Conservation (phyloP, 2,329 filamentous ascomycete species). For the Fusarium penzigii region DNA sequence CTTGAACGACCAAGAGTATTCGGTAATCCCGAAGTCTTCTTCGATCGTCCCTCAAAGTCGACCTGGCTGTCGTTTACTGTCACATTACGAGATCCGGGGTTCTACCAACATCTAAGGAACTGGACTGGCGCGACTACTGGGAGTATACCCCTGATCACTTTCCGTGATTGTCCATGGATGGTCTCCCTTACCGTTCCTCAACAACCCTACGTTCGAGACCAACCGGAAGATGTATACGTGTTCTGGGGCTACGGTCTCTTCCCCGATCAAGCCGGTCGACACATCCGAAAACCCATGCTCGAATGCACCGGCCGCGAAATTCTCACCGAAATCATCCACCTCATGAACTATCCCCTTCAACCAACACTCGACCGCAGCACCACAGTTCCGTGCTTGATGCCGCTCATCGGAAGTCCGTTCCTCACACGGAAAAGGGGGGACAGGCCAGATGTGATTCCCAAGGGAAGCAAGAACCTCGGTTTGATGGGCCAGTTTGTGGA, state of each 20-base stretch:
- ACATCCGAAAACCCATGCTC: constrained; percentile 28
- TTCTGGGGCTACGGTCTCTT: constrained; percentile 32
- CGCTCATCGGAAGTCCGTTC: constrained; percentile 28
- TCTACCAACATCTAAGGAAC: constrained; percentile 22
- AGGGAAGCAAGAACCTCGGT: constrained; percentile 26
- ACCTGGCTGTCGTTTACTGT: constrained; percentile 30
- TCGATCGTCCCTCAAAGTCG: constrained; percentile 30
- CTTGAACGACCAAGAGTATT: constrained; percentile 21
- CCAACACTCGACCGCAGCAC: constrained; percentile 26
- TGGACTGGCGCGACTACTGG: constrained; percentile 27
- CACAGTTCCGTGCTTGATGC: constrained; percentile 27
- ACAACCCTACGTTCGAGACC: constrained; percentile 26
- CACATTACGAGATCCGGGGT: constrained; percentile 21
- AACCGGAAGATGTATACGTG: constrained; percentile 23
- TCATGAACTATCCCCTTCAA: constrained; percentile 26
- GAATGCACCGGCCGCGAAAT: constrained; percentile 29
- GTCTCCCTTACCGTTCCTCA: constrained; percentile 25
- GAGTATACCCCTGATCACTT: constrained; percentile 26
- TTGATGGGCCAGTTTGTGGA: constrained; percentile 32
- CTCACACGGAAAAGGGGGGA: constrained; percentile 28
- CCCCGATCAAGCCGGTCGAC: constrained; percentile 24
- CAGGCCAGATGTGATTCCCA: constrained; percentile 23
- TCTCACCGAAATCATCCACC: constrained; percentile 24
- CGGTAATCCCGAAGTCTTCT: constrained; percentile 29
- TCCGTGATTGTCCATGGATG: constrained; percentile 30